Conservation (phyloP, 225 moss, liverwort and hornwort genomes). For the Marchantia polymorpha region DNA sequence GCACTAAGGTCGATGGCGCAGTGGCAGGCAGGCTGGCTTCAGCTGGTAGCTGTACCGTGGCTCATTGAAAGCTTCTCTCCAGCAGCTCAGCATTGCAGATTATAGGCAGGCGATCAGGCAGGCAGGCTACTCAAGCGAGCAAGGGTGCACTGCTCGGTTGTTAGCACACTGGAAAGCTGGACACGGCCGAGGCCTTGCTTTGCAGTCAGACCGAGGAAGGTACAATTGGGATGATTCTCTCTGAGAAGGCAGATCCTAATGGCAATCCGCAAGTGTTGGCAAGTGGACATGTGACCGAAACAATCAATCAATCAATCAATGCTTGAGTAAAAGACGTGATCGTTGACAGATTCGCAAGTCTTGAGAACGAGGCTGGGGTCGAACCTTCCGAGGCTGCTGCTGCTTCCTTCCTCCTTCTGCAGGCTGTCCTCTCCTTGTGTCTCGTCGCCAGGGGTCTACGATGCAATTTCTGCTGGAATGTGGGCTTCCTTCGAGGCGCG, state of each 20-base stretch:
- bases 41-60: background rate
- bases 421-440: background rate
- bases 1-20: background rate
- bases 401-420: background rate
- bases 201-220: background rate
- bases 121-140: too few relatives aligned
- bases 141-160: background rate
- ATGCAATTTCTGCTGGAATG: background rate
- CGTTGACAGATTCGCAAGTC: background rate
- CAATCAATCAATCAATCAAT: background rate
- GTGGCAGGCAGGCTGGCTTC: background rate
- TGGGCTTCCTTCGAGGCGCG: background rate
- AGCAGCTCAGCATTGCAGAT: background rate
- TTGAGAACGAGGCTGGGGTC: background rate
- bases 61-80: background rate
- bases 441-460: background rate
- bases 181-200: background rate
- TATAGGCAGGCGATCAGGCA: background rate
- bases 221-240: background rate
- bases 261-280: background rate
- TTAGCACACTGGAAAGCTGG: background rate
- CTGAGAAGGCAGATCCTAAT: background rate
- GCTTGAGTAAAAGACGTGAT: background rate
- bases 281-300: background rate
- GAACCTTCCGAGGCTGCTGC: too few relatives aligned